phyloP scores from a whole-genome alignment of 257 asterid genomes.

The Jacaranda mimosifolia region DNA sequence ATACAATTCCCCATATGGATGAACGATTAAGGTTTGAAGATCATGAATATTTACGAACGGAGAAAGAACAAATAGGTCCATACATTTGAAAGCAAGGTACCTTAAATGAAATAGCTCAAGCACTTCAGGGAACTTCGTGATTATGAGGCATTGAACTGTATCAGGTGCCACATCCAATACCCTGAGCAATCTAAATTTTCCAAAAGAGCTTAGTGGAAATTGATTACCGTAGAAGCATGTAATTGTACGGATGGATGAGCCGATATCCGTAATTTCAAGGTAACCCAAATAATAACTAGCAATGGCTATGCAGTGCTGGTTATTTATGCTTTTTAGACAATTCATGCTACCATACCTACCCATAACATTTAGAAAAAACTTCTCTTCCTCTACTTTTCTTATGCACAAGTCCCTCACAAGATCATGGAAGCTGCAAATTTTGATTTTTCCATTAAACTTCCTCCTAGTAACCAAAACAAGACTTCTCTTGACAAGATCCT shows the following conservation, averaged over 20 bases:
- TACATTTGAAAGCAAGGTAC: slow-evolving; percentile 3
- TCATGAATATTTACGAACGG: slow-evolving; percentile 10
- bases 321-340: too few species aligned
- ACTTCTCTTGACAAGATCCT: slow-evolving; percentile 3
- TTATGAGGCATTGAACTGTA: too few species aligned
- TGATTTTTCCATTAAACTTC: background rate
- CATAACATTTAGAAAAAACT: background rate
- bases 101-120: slow-evolving; percentile 5
- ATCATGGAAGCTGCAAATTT: slow-evolving; percentile 21
- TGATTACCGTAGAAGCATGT: background rate
- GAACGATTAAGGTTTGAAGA: slow-evolving; percentile 29
- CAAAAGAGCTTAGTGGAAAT: background rate
- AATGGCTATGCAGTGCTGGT: background rate
- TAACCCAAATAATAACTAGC: too few species aligned
- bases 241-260: background rate
- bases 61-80: background rate
- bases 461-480: slow-evolving; percentile 12
- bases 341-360: background rate
- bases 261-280: background rate
- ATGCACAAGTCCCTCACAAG: background rate
- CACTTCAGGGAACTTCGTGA: background rate
- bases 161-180: background rate
- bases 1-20: too few species aligned
- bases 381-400: too few species aligned
- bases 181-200: background rate